Percentiles rank a stretch among this genome's conserved stretches.
These are phyloP conservation scores for Panaeolus papilionaceus DNA, from an alignment of 768 basidiomycete genomes.

Conservation along the genomic window DNA sequence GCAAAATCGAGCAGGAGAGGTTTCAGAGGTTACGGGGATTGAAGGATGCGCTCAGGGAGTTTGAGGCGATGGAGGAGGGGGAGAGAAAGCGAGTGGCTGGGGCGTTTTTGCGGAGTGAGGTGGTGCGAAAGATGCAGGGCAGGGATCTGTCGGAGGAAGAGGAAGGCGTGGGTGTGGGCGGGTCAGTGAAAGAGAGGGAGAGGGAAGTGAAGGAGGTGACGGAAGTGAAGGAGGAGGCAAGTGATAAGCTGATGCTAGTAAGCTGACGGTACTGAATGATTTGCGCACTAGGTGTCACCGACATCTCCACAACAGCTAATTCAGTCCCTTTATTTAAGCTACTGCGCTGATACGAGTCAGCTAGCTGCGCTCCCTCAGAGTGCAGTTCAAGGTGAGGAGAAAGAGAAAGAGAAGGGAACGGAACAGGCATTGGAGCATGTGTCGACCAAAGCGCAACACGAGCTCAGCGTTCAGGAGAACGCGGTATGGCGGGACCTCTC, in stretches of 20 bases:
- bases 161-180: not conserved
- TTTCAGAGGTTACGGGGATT: slow-evolving; percentile 57
- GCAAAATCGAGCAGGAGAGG: slow-evolving; percentile 63
- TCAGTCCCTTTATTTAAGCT: slow-evolving; percentile 55
- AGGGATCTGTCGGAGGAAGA: not conserved
- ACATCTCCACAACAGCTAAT: slow-evolving; percentile 44
- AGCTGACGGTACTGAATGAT: not conserved
- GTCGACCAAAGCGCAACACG: slow-evolving; percentile 68
- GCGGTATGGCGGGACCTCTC: slow-evolving; percentile 53
- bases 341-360: slow-evolving; percentile 52
- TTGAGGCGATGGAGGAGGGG: slow-evolving; percentile 38
- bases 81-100: slow-evolving; percentile 22
- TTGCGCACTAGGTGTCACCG: slow-evolving; percentile 10
- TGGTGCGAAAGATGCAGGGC: not conserved
- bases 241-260: not conserved
- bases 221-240: not conserved
- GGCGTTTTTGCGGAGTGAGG: slow-evolving; percentile 16
- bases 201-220: not conserved
- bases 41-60: slow-evolving; percentile 43
- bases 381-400: slow-evolving; percentile 40
- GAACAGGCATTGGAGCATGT: slow-evolving; percentile 21
- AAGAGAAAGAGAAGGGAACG: slow-evolving; percentile 36
- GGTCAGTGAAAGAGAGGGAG: not conserved
- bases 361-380: slow-evolving; percentile 33
- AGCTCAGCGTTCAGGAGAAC: slow-evolving; percentile 66